Base-by-base conservation (phyloP, 169 alveolate species). In the Plasmodium reichenowi region DNA sequence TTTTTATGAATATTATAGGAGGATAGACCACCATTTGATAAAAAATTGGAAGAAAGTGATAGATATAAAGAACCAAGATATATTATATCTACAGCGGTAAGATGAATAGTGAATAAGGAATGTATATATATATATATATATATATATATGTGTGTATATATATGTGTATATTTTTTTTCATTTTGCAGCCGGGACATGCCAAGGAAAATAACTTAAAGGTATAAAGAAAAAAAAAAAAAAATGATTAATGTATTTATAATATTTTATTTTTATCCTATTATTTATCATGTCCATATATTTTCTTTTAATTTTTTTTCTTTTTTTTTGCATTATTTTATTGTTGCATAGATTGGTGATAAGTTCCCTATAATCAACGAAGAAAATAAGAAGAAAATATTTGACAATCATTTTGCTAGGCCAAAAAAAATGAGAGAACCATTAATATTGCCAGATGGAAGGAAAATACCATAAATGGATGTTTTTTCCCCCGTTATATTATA, bases 401-500 rank as follows among this genome's bases (percentile, higher is more conserved):
- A 94, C 71, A 94, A 94, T 88, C 91, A 87, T 60, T 94, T 94
- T 74, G 93, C 92, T 63, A 91, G 60, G 24, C 95, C 95, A 56
- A 94, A 92, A 86, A 87, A 93, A 72, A 52, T 89, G 15, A 88
- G 96, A 54, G 88, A 87, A 47, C 93, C 88, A 2, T 74, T 94
- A 48, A 88, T 85, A 59, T 86, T 94, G 29, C 96, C 96, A 9
- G 95, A 92, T 63, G 96, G 96, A 24, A 70, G 93, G 29, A 87
- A 72, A 58, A 62, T 78, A 20, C 91, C 91, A 6, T 83, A 10
- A 68, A 50, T 24, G 17, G 2, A 38, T 5, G 47, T 38, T 38
- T 38, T 38, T 38, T 5, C 0, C 5, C 2, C 5, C 9, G 0
- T 1, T 9, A 5, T 9, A 5, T 5, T 38, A 38, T 38, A 38